These are phyloP conservation scores for Metschnikowia baotianmanensis DNA, from an alignment of 805 yeast genomes.

Conservation along the genomic window DNA sequence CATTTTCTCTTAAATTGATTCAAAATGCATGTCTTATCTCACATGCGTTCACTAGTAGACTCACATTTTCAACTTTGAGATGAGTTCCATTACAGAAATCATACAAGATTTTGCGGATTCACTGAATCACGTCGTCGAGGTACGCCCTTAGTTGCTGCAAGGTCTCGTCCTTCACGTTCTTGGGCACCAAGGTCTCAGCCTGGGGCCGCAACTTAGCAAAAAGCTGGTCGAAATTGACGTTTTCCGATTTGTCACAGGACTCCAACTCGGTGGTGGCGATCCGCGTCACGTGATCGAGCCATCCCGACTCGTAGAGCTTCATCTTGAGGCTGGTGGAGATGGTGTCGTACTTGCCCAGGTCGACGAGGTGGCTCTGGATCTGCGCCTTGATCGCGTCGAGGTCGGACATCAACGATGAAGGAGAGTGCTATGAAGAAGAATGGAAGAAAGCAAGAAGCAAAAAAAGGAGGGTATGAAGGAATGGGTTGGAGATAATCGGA, in stretches of 20 bases:
- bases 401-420: too few species aligned
- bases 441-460: too few species aligned
- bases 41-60: too few species aligned
- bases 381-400: slow-evolving; percentile 50
- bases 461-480: neutral
- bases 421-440: too few species aligned
- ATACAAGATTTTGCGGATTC: too few species aligned
- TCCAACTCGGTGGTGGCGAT: slow-evolving; percentile 51
- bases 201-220: slow-evolving; percentile 54
- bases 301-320: slow-evolving; percentile 72
- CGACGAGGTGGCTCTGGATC: slow-evolving; percentile 67
- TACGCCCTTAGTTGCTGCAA: slow-evolving; percentile 57
- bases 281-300: slow-evolving; percentile 74
- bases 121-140: slow-evolving; percentile 39
- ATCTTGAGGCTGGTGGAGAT: slow-evolving; percentile 63
- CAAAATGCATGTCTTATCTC: too few species aligned
- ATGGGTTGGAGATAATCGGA: too few species aligned
- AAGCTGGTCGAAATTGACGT: slow-evolving; percentile 52
- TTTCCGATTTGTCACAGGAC: slow-evolving; percentile 31
- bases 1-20: too few species aligned
- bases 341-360: slow-evolving; percentile 78
- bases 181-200: slow-evolving; percentile 73
- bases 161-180: slow-evolving; percentile 56
- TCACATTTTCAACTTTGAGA: too few species aligned
- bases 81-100: too few species aligned